Percentiles rank a stretch among this genome's conserved stretches.
Evolutionary conservation across 306 rosid species (phyloP).

Genomic region (Lagenaria siceraria): DNA sequence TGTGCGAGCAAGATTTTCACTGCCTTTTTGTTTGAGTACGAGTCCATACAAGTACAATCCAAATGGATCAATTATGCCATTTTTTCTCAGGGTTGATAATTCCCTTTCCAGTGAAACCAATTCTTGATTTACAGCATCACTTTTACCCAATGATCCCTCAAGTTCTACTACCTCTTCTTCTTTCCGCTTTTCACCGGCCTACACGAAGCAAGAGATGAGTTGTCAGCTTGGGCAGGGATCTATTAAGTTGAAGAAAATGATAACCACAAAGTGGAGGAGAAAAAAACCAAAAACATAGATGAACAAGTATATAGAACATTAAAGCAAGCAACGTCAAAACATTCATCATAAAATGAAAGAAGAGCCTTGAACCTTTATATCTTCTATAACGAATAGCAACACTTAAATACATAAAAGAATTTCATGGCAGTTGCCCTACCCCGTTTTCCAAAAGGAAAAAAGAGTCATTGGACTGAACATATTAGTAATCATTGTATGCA

Average conservation of each 20-base stretch:
- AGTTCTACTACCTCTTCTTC: conserved; percentile 95
- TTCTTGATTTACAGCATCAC: conserved; percentile 57
- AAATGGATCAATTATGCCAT: conserved; percentile 64
- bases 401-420: background rate
- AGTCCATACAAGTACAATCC: conserved; percentile 79
- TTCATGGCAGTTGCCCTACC: background rate
- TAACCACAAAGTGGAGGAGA: background rate
- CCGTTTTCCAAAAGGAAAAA: background rate
- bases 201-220: conserved; percentile 5
- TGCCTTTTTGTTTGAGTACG: conserved; percentile 86
- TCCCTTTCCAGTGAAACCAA: conserved; percentile 78
- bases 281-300: background rate
- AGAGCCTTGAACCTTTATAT: background rate
- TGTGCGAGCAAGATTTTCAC: conserved; percentile 58
- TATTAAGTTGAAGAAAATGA: background rate
- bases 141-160: conserved; percentile 93
- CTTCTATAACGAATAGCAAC: background rate
- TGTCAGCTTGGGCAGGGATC: background rate
- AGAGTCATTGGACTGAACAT: background rate
- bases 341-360: background rate
- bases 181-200: conserved; percentile 98
- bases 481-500: background rate
- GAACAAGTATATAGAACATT: background rate
- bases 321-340: background rate
- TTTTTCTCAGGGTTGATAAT: conserved; percentile 68